Base-by-base conservation (phyloP, 73 alveolate genomes). In the Paramecium tetraurelia region DNA sequence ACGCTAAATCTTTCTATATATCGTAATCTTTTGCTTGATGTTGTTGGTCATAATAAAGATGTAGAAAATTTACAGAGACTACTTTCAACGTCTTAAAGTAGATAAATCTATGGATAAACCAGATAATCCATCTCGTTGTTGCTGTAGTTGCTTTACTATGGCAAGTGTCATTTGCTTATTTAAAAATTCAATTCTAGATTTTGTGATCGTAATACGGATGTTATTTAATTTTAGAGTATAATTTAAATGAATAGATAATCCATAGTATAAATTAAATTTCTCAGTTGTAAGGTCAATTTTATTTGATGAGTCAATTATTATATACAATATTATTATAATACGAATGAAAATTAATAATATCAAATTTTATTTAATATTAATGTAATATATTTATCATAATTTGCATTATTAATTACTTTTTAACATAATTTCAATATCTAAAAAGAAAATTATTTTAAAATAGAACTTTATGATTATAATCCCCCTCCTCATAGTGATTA, bases 321-420 rank as follows among this genome's bases (percentile, higher is more conserved):
- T 31, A 27, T 31, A 63, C 3, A 33, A 10, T 29, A 33, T 33
- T 63, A 27, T 63, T 7, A 63, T 63, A 63, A 53, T 53, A 53
- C 69, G 69, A 53, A 16, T 16, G 69, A 53, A n/a, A 4, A 18
- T 53, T 16, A 53, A 53, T 53, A 53, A 53, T 53, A 53, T 53
- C 84, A 31, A 63, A 63, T 63, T 63, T 22, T 12, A 29, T 27
- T 63, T 0, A 63, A 63, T 63, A 63, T 63, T 63, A 24, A 16
- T 53, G 31, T 18, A 0, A 53, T 18, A 53, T 53, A 53, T 53
- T 53, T 53, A 53, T 27, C 24, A 27, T 63, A 63, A 33, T 63
- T 33, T 63, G 84, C 84, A 63, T 63, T 63, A 63, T 63, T 63
- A 63, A 63, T 63, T 63, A 63, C 84, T 63, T 31, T 63, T 63